phyloP scores from a whole-genome alignment of 371 early-diverging fungal genomes.

The Mortierella polycephala region DNA sequence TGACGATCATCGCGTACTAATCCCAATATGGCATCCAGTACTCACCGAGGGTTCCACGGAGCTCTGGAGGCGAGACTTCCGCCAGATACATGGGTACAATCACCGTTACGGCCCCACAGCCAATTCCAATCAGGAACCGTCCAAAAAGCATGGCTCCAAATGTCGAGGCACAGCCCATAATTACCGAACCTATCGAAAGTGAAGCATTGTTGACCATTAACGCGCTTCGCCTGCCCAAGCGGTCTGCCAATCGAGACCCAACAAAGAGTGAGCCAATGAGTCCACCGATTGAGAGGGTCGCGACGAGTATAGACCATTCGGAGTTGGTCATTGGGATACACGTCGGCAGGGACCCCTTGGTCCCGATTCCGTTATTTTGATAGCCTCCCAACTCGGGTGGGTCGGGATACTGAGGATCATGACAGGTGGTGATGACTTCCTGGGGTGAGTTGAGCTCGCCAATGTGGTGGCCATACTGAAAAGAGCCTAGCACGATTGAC shows the following conservation, averaged over 20 bases:
- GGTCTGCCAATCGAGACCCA: slow-evolving; percentile 75
- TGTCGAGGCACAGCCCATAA: slow-evolving; percentile 70
- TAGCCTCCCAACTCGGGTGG: slow-evolving; percentile 1
- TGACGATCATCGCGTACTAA: too few relatives aligned
- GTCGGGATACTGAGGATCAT: slow-evolving; percentile 27
- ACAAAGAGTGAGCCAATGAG: slow-evolving; percentile 80
- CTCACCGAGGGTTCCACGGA: slow-evolving; percentile 78
- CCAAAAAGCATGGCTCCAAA: slow-evolving; percentile 71
- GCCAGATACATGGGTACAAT: slow-evolving; percentile 89
- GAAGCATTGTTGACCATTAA: slow-evolving; percentile 74
- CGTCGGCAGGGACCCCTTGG: slow-evolving; percentile 58
- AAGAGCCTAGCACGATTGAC: slow-evolving; percentile 62
- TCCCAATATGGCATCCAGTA: not conserved
- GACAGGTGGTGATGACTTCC: slow-evolving; percentile 73
- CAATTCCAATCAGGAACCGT: slow-evolving; percentile 88
- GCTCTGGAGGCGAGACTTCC: slow-evolving; percentile 81
- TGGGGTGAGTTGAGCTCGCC: slow-evolving; percentile 86
- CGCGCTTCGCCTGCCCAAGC: slow-evolving; percentile 78
- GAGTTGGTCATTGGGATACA: slow-evolving; percentile 88
- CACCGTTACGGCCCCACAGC: slow-evolving; percentile 83
- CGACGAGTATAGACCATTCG: slow-evolving; percentile 75
- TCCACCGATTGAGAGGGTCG: slow-evolving; percentile 83
- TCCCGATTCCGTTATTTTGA: slow-evolving; percentile 22
- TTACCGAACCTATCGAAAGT: slow-evolving; percentile 70
- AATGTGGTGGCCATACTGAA: slow-evolving; percentile 87